Base-by-base conservation (phyloP, 345 rosid species). In the Ricinus communis region DNA sequence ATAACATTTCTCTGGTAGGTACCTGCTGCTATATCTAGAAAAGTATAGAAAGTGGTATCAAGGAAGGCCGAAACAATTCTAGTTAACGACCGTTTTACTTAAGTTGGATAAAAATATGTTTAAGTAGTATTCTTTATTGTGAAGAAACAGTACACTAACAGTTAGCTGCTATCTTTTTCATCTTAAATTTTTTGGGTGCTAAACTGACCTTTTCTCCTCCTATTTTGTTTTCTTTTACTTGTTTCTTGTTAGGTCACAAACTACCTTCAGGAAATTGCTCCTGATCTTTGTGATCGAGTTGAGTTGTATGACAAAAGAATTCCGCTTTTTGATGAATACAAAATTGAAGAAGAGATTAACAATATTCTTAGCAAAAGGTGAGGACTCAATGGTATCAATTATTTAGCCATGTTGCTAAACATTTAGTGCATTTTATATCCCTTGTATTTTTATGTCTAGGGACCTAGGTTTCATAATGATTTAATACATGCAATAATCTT, bases 241-340 rank as follows among this genome's bases (percentile, higher is more conserved):
- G 53, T 74, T 70, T 31, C 71, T 65, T 81, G 71, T 74, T 85
- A 94, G 99, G 99, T 94, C 68, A 85, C 97, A 69, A 92, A 84
- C 82, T 94, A 94, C 79, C 90, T 94, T 80, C 99, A 94, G 81
- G 99, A 94, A 57, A 87, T 94, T 74, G 99, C 99, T 74, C 92
- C 96, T 74, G 86, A 86, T 88, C 97, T 94, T 78, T 91, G 97
- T 81, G 85, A 85, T 73, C 87, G 92, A 53, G 97, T 91, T 64
- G 96, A 90, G 86, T 67, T 94, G 71, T 82, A 87, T 77, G 82
- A 88, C 53, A 88, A 85, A 85, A 82, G 87, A 72, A 82, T 76
- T 73, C 95, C 96, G 56, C 91, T 94, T 72, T 91, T 94, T 81
- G 96, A 90, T 82, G 89, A 86, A 82, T 94, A 85, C 81, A 80